Percentiles rank a stretch among this genome's conserved stretches.
Evolutionary conservation across 2,329 filamentous ascomycete species (phyloP).

Genomic region (Talaromyces sp.): DNA sequence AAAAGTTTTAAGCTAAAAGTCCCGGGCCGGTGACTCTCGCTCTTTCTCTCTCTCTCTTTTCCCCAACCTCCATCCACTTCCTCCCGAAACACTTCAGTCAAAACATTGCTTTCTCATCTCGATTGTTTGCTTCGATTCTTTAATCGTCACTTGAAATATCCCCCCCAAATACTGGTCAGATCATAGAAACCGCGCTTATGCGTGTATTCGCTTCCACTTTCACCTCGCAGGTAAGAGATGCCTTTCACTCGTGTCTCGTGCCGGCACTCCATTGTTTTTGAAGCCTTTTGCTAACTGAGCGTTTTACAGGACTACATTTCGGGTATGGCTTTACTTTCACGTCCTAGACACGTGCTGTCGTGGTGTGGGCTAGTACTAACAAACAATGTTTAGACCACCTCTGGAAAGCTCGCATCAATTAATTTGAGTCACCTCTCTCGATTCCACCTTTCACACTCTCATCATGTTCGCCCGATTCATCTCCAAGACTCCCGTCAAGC

Average conservation of each 20-base stretch:
- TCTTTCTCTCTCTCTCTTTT: neutral
- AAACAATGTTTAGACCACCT: slow-evolving; percentile 50
- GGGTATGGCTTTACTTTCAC: slow-evolving; percentile 37
- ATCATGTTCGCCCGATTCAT: slow-evolving; percentile 53
- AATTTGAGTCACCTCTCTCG: slow-evolving; percentile 44
- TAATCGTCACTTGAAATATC: neutral
- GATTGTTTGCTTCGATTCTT: neutral
- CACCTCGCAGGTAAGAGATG: slow-evolving; percentile 68
- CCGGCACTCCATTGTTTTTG: neutral
- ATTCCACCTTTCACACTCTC: slow-evolving; percentile 17
- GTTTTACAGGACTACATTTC: slow-evolving; percentile 59
- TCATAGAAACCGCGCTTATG: slow-evolving; percentile 63
- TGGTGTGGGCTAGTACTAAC: slow-evolving; percentile 16
- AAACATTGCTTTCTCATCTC: neutral
- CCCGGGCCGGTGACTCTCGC: neutral
- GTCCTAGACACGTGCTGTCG: neutral
- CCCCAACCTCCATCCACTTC: slow-evolving; percentile 1
- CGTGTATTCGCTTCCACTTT: slow-evolving; percentile 78
- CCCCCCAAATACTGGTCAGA: slow-evolving; percentile 25
- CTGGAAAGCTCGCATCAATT: slow-evolving; percentile 63
- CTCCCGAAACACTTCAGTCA: neutral
- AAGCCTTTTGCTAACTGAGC: slow-evolving; percentile 9
- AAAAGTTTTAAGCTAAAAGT: neutral
- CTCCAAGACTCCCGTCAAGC: slow-evolving; percentile 47
- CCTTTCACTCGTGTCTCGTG: neutral